Evolutionary conservation across 164 flowering plant genomes (phyloP).

Genomic region (Vitis cinerea): DNA sequence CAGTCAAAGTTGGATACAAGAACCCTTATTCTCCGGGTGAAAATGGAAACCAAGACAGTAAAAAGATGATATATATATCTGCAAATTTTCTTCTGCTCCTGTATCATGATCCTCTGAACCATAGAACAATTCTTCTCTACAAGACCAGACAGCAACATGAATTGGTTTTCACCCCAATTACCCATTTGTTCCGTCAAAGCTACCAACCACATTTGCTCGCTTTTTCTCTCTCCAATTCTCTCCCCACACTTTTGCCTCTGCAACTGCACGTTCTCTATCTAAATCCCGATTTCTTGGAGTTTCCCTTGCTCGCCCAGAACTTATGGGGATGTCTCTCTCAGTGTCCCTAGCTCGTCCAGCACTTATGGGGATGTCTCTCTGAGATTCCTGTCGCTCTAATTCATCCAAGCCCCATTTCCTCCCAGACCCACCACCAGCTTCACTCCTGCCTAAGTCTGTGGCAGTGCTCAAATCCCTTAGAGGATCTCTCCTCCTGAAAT

Average conservation of each 20-base stretch:
- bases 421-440: constrained; percentile 66
- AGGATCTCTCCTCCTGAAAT: constrained; percentile 51
- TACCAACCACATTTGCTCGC: constrained; percentile 47
- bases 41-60: constrained; percentile 17
- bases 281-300: constrained; percentile 63
- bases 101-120: background rate
- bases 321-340: constrained; percentile 30
- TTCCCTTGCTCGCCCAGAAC: constrained; percentile 45
- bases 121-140: background rate
- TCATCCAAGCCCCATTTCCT: constrained; percentile 69
- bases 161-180: constrained; percentile 9
- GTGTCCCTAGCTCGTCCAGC: constrained; percentile 46
- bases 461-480: constrained; percentile 40
- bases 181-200: constrained; percentile 67
- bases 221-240: constrained; percentile 86
- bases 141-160: background rate
- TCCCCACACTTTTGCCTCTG: constrained; percentile 92
- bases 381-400: constrained; percentile 57
- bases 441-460: constrained; percentile 47
- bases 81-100: constrained; percentile 1
- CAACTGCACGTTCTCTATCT: constrained; percentile 81
- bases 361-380: constrained; percentile 52
- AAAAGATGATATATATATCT: constrained; percentile 15
- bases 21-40: constrained; percentile 18
- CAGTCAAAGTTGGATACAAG: constrained; percentile 23